Evolutionary conservation across 345 rosid genomes (phyloP).

Genomic region (Euphorbia lathyris): DNA sequence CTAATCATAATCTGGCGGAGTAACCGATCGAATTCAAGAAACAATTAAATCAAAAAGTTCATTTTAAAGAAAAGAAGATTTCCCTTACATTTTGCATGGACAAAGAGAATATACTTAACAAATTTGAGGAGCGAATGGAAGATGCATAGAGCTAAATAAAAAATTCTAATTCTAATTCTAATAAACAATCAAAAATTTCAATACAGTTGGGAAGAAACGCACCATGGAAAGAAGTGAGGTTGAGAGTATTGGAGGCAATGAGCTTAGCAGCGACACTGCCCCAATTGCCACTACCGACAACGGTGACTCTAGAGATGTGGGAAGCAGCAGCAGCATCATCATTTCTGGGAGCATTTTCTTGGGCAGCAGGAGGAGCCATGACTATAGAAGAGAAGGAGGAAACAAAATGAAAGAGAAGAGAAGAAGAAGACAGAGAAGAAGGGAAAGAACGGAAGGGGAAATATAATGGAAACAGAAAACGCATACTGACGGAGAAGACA

Average conservation of each 20-base stretch:
- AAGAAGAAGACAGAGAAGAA: conserved; percentile 5
- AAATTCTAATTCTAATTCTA: neutral
- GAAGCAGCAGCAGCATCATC: conserved; percentile 6
- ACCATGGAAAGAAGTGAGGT: conserved; percentile 78
- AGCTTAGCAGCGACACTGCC: conserved; percentile 98
- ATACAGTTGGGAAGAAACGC: neutral
- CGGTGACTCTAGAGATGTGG: conserved; percentile 58
- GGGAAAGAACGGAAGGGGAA: neutral
- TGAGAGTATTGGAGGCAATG: conserved; percentile 83
- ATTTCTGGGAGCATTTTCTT: conserved; percentile 1
- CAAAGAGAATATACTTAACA: too few species aligned
- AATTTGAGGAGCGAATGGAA: too few species aligned
- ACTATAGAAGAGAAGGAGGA: conserved; percentile 12
- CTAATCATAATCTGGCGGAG: too few species aligned
- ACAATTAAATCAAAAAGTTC: too few species aligned
- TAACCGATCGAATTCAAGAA: too few species aligned
- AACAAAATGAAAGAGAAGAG: conserved; percentile 13
- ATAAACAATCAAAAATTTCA: neutral
- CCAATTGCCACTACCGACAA: conserved; percentile 98
- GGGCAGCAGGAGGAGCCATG: conserved; percentile 20
- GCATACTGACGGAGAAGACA: conserved; percentile 42
- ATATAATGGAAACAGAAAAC: conserved; percentile 26
- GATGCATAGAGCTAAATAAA: too few species aligned
- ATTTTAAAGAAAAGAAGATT: too few species aligned
- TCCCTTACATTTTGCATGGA: too few species aligned